Conservation (phyloP, 169 alveolate genomes). For the Amoebophrya sp. region DNA sequence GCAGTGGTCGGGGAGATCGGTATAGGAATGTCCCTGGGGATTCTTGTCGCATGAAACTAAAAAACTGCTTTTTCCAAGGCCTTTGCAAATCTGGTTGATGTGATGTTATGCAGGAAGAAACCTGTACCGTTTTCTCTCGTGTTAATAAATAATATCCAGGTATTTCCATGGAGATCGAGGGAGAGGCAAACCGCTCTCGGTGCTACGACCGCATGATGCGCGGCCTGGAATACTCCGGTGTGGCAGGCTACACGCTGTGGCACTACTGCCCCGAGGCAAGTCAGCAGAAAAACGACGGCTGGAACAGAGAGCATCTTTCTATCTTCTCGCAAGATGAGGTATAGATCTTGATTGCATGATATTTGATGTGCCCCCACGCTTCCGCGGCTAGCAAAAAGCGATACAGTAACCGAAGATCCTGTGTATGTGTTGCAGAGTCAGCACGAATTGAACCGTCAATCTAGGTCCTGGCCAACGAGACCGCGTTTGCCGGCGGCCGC, state of each 20-base stretch:
- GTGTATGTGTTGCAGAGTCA: too few species aligned
- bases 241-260: background rate
- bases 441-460: background rate
- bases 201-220: background rate
- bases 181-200: background rate
- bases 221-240: background rate
- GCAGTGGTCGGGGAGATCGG: background rate
- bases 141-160: too few species aligned
- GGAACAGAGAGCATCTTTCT: background rate
- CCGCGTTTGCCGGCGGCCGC: background rate
- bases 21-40: too few species aligned
- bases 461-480: background rate
- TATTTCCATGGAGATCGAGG: background rate
- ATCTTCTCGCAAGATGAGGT: background rate
- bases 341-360: background rate
- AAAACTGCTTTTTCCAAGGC: too few species aligned
- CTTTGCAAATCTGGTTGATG: too few species aligned
- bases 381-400: too few species aligned
- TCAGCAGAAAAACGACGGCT: background rate
- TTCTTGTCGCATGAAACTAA: too few species aligned
- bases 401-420: too few species aligned
- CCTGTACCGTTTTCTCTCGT: too few species aligned
- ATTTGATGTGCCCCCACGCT: too few species aligned
- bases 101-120: too few species aligned
- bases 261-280: conserved; percentile 3